These are phyloP conservation scores for Dactylellina haptotyla DNA, from an alignment of 2,329 filamentous ascomycete genomes.

Conservation along the genomic window DNA sequence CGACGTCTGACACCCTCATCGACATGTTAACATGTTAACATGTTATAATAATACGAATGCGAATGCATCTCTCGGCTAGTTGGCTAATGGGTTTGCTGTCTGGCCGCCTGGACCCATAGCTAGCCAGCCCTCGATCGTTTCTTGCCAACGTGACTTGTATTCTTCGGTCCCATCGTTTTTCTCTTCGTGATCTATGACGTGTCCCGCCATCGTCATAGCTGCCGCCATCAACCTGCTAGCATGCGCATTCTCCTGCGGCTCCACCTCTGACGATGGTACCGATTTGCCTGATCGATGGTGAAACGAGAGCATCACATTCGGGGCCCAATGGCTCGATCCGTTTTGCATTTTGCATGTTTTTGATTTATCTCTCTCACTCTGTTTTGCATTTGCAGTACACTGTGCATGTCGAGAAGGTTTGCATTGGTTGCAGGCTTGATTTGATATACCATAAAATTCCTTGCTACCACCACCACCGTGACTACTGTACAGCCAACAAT, in stretches of 20 bases:
- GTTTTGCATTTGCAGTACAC: no score
- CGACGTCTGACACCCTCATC: slow-evolving; percentile 46
- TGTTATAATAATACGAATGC: neutral
- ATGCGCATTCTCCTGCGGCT: neutral
- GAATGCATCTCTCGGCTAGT: neutral
- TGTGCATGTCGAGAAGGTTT: no score
- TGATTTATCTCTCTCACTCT: neutral
- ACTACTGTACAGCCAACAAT: no score
- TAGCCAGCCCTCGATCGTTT: neutral
- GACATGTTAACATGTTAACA: neutral
- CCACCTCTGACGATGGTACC: slow-evolving; percentile 9
- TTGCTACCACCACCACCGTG: slow-evolving; percentile 16
- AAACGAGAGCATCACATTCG: slow-evolving; percentile 29
- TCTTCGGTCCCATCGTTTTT: neutral
- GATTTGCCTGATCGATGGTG: slow-evolving; percentile 18
- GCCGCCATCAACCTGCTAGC: neutral
- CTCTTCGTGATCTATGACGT: slow-evolving; percentile 51
- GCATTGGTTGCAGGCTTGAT: no score
- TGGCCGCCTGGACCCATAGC: neutral
- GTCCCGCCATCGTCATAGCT: slow-evolving; percentile 29
- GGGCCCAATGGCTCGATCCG: neutral
- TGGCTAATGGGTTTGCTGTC: neutral
- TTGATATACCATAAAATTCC: slow-evolving; percentile 32
- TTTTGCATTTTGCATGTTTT: neutral
- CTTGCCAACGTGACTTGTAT: slow-evolving; percentile 43